Evolutionary conservation across 2,329 filamentous ascomycete genomes (phyloP).

Genomic region (Leptosphaerulina australis): DNA sequence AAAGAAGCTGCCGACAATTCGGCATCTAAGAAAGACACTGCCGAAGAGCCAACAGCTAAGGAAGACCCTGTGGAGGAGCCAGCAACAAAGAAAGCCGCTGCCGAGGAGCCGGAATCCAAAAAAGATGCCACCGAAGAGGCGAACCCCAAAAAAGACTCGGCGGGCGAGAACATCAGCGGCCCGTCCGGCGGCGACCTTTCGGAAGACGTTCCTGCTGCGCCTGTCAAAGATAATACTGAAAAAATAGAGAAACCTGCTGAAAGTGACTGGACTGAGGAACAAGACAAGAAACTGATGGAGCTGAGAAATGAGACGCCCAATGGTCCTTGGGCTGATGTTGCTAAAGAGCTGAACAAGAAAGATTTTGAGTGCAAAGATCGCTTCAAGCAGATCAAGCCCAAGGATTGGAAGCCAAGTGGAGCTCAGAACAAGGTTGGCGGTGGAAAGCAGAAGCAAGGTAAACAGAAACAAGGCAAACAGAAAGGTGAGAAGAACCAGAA

Average conservation of each 20-base stretch:
- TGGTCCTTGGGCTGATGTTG: constrained; percentile 41
- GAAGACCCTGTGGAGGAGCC: too few relatives aligned
- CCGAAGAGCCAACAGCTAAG: neutral
- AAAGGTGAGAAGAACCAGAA: constrained; percentile 26
- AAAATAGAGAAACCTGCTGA: neutral
- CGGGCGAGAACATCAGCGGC: neutral
- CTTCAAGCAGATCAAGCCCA: constrained; percentile 47
- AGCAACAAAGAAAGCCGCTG: too few relatives aligned
- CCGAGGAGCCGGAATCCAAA: too few relatives aligned
- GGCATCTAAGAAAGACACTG: constrained; percentile 6
- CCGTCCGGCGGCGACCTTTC: neutral
- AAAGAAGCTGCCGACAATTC: too few relatives aligned
- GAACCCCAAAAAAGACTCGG: neutral
- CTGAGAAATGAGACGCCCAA: constrained; percentile 40
- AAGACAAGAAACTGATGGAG: constrained; percentile 50
- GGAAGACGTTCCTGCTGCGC: neutral
- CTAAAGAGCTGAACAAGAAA: constrained; percentile 35
- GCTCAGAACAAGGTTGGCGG: constrained; percentile 16
- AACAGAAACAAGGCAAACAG: constrained; percentile 23
- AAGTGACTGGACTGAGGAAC: constrained; percentile 37
- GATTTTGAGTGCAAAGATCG: constrained; percentile 23
- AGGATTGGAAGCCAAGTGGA: constrained; percentile 24
- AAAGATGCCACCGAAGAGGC: too few relatives aligned
- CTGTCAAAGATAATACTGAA: neutral
- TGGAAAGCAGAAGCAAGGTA: too few relatives aligned